phyloP scores from a whole-genome alignment of 768 basidiomycete species.

The Naganishia friedmannii region DNA sequence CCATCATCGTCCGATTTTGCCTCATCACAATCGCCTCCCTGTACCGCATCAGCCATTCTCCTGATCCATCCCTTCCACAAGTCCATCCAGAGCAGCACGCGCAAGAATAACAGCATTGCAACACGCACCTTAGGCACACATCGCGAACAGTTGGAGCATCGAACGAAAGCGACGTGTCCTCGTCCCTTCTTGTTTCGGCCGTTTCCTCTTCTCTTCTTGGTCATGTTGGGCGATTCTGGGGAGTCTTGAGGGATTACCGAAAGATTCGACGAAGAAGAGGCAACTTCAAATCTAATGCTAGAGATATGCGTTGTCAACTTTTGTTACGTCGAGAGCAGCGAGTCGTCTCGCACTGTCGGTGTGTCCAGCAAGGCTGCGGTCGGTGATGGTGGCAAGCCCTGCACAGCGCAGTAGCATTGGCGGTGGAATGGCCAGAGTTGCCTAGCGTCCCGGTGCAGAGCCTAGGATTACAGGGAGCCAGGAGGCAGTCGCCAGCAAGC shows the following conservation, averaged over 20 bases:
- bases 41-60: neutral
- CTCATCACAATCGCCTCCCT: neutral
- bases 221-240: conserved; percentile 28
- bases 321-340: neutral
- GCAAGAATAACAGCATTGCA: neutral
- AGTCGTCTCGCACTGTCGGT: neutral
- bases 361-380: neutral
- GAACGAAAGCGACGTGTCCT: conserved; percentile 88
- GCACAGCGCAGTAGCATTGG: neutral
- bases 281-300: no score
- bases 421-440: conserved; percentile 16
- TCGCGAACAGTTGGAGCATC: conserved; percentile 99
- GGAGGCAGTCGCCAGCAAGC: neutral
- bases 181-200: conserved; percentile 99
- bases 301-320: neutral
- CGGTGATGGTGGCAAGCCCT: conserved; percentile 14
- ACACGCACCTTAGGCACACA: conserved; percentile 68
- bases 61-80: neutral
- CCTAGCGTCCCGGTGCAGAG: neutral
- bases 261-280: conserved; percentile 7
- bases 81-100: neutral
- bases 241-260: conserved; percentile 25
- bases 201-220: conserved; percentile 77
- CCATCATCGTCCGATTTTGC: neutral
- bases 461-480: no score